These are phyloP conservation scores for Barbarea vulgaris DNA, from an alignment of 345 rosid genomes.

Conservation along the genomic window DNA sequence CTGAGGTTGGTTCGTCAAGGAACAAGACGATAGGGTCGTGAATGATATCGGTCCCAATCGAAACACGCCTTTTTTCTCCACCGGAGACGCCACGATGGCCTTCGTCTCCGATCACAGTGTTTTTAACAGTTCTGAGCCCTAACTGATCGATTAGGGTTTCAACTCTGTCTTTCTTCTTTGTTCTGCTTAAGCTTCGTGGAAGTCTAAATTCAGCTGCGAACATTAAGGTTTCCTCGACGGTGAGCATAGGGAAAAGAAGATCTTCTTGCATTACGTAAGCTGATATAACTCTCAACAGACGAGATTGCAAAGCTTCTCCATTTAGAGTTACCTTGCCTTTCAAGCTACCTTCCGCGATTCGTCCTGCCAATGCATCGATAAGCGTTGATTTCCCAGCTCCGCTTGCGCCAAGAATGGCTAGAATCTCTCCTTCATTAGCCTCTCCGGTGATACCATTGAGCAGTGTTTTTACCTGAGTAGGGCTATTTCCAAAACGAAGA, in stretches of 20 bases:
- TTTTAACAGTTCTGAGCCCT: conserved; percentile 60
- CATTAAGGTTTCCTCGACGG: conserved; percentile 80
- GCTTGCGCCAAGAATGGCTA: conserved; percentile 88
- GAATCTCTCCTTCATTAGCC: conserved; percentile 66
- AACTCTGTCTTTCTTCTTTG: conserved; percentile 72
- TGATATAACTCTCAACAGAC: conserved; percentile 64
- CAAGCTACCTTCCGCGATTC: conserved; percentile 72
- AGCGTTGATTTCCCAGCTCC: conserved; percentile 93
- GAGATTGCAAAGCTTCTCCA: conserved; percentile 50
- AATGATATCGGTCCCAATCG: conserved; percentile 80
- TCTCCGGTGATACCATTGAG: conserved; percentile 71
- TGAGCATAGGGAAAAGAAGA: conserved; percentile 75
- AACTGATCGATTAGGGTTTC: conserved; percentile 67
- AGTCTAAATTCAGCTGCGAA: conserved; percentile 87
- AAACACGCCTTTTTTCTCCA: conserved; percentile 66
- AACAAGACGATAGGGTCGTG: conserved; percentile 80
- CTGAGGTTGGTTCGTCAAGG: conserved; percentile 92
- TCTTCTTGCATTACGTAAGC: conserved; percentile 96
- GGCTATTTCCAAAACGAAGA: conserved; percentile 27
- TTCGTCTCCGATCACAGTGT: conserved; percentile 74
- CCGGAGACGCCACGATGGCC: conserved; percentile 73
- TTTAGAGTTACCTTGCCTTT: conserved; percentile 75
- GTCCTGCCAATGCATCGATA: conserved; percentile 84
- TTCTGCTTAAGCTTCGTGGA: conserved; percentile 64
- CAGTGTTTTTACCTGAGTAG: conserved; percentile 30